Evolutionary conservation across 306 rosid species (phyloP), one percentile per base, ranked within the genome.

Genomic region (Fragaria iinumae): DNA sequence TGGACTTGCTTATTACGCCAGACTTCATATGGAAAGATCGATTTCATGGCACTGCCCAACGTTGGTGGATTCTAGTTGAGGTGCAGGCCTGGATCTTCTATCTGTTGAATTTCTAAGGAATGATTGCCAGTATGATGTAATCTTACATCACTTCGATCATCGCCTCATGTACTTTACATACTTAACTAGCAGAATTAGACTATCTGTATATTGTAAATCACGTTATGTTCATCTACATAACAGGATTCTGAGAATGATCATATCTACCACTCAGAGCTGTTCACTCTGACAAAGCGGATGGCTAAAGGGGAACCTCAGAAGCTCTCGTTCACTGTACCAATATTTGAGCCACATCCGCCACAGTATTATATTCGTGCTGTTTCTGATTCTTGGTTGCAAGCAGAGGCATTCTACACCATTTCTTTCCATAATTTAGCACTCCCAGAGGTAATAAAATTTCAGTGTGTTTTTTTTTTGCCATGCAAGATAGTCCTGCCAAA

Each of bases 61-160:
- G 96, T 50, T 94, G 98, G 98, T 92, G 97, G 98, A 89, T 94
- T 89, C 88, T 94, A 59, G 98, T 94, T 72, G 96, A 94, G 98
- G 98, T 94, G 82, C 81, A 67, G 79, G 83, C 47, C 48, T 18
- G 36, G 25, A 64, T 64, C 45, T 32, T 62, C 2, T 77, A 52
- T 77, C 78, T 52, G 27, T 50, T 81, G 41, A 59, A 73, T 83
- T 77, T 62, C 2, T 32, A 25, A 6, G 29, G n/a, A 16, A 23
- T 45, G 52, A 73, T 38, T 39, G 16, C 71, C 29, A 23, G 67
- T 27, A 11, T 60, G 36, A 60, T 60, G 38, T 27, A 27, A 21
- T 60, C 36, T 23, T 9, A 59, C 7, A 16, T 23, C 34, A 59
- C 38, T 10, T 59, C 17, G 7, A 29, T 63, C 36, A 16, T 29